These are phyloP conservation scores for Noccaea bulbosa DNA, from an alignment of 345 rosid genomes.

Conservation along the genomic window DNA sequence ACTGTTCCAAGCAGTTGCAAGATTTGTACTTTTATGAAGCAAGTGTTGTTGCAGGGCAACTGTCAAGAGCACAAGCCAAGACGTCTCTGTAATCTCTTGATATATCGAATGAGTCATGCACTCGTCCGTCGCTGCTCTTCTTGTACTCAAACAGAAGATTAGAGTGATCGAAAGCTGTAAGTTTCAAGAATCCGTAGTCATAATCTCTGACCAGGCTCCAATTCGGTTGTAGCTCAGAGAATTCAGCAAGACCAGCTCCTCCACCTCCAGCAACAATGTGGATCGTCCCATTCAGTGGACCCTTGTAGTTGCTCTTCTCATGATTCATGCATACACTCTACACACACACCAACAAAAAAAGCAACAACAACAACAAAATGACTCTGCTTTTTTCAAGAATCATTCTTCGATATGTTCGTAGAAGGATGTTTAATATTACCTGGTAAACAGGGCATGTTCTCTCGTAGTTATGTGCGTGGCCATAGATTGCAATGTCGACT, in stretches of 20 bases:
- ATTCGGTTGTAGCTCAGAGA: conserved; percentile 48
- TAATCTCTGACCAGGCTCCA: conserved; percentile 64
- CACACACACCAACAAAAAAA: conserved; percentile 9
- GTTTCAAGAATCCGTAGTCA: conserved; percentile 64
- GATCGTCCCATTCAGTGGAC: conserved; percentile 63
- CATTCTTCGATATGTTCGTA: neutral
- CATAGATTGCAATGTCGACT: conserved; percentile 73
- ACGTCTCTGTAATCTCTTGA: conserved; percentile 59
- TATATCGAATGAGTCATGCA: conserved; percentile 63
- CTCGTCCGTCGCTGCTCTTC: conserved; percentile 72
- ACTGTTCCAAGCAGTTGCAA: conserved; percentile 1
- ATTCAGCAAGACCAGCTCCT: conserved; percentile 62
- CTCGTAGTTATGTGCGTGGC: conserved; percentile 78
- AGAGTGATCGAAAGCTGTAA: conserved; percentile 62
- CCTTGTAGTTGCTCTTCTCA: conserved; percentile 57
- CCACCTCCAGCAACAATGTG: conserved; percentile 79
- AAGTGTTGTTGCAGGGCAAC: conserved; percentile 62
- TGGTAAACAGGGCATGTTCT: conserved; percentile 77
- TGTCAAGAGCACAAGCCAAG: conserved; percentile 59
- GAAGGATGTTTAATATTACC: conserved; percentile 45
- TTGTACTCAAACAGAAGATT: conserved; percentile 64
- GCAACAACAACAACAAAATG: neutral
- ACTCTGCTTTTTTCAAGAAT: too few relatives aligned
- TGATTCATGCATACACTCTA: conserved; percentile 66
- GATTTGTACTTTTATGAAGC: conserved; percentile 49